Percentiles rank a stretch among this genome's conserved stretches.
These are phyloP conservation scores for Entomortierella beljakovae DNA, from an alignment of 192 early-diverging fungal genomes.

Conservation along the genomic window DNA sequence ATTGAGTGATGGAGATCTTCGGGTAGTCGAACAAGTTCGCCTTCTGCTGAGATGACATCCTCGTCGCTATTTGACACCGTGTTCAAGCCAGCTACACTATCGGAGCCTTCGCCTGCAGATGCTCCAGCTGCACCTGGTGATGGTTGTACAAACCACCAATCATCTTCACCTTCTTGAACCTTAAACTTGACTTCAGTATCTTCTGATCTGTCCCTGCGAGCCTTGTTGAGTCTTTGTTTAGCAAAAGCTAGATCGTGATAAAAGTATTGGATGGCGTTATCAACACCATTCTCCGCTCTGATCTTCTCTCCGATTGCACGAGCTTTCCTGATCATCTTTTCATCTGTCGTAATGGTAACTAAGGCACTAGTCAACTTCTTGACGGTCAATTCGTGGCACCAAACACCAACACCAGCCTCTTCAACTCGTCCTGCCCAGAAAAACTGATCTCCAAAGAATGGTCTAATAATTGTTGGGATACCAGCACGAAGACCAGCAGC, in stretches of 20 bases:
- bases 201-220: slow-evolving; percentile 39
- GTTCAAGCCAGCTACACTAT: slow-evolving; percentile 34
- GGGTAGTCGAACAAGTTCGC: not conserved
- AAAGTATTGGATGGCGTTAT: slow-evolving; percentile 66
- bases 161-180: slow-evolving; percentile 30
- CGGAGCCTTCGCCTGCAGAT: slow-evolving; percentile 30
- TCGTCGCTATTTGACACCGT: slow-evolving; percentile 40
- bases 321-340: slow-evolving; percentile 64
- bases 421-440: slow-evolving; percentile 80
- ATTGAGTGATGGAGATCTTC: slow-evolving; percentile 4
- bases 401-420: slow-evolving; percentile 71
- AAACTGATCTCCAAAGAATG: slow-evolving; percentile 76
- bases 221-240: slow-evolving; percentile 45
- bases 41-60: slow-evolving; percentile 19
- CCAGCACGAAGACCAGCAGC: slow-evolving; percentile 81
- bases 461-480: slow-evolving; percentile 76
- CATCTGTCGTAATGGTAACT: slow-evolving; percentile 63
- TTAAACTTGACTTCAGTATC: slow-evolving; percentile 37
- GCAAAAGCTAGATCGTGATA: slow-evolving; percentile 72
- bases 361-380: slow-evolving; percentile 65
- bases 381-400: slow-evolving; percentile 66
- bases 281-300: slow-evolving; percentile 68
- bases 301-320: slow-evolving; percentile 65
- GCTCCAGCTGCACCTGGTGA: slow-evolving; percentile 25
- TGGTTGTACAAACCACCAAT: slow-evolving; percentile 40